Evolutionary conservation across 176 grass and related monocot species (phyloP), one percentile per base, ranked within the genome.

Genomic region (Aegilops tauschii): DNA sequence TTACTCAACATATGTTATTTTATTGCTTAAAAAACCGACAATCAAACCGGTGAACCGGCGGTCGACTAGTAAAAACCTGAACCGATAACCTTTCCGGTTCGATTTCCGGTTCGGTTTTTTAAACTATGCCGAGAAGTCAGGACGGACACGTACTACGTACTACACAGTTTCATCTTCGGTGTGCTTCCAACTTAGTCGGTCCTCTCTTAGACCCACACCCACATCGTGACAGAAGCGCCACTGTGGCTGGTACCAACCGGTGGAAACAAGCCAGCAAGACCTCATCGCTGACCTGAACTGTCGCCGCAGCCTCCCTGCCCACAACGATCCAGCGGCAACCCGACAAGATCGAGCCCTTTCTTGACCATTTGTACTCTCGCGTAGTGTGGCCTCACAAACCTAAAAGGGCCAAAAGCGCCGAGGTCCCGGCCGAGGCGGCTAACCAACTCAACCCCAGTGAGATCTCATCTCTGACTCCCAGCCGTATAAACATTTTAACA

Each of bases 381-480:
- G 47, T 49, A 49, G 45, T 54, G 65, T 73, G 47, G 61, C 21
- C 8, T 44, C 72, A n/a, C 25, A 28, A 44, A 85, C 82, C 70
- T 80, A 88, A 85, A 91, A 91, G 76, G 47, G 36, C 74, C 61
- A 69, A 87, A 91, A 82, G 59, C 1, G 12, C 8, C 0, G 9
- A 45, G 78, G 76, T 59, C 49, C 71, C 47, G 44, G 52, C 27
- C 45, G 73, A 59, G 56, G 56, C 56, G 56, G 56, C 28, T 12
- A 86, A 64, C 79, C 50, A 86, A 80, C 70, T n/a, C 70, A 13
- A 86, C 74, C 78, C 30, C 73, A 5, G 11, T 31, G 65, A 47
- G 58, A 59, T 59, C 18, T 18, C 5, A 66, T 64, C 52, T 80
- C 34, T 86, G 61, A 81, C 69, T 80, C 59, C 14, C 8, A 14